phyloP scores from a whole-genome alignment of 2,329 filamentous ascomycete species.

The Epichloe baconii region DNA sequence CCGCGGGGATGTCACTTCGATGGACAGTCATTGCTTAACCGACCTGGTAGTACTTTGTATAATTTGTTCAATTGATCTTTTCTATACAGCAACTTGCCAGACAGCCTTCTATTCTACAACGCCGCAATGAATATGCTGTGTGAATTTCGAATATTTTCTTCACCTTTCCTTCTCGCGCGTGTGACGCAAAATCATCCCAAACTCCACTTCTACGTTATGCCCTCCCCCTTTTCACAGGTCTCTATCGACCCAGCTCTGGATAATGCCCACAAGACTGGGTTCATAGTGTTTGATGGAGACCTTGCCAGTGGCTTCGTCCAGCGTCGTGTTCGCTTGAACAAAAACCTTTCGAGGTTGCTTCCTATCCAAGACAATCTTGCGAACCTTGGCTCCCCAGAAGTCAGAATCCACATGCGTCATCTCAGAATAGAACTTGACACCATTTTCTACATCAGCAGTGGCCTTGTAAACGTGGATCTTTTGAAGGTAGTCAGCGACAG shows the following conservation, averaged over 20 bases:
- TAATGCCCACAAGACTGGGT: conserved; percentile 64
- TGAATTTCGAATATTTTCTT: background rate
- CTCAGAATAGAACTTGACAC: conserved; percentile 66
- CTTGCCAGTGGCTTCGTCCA: conserved; percentile 54
- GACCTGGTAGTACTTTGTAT: background rate
- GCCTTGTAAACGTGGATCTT: conserved; percentile 89
- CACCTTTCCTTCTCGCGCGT: no score
- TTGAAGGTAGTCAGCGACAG: conserved; percentile 77
- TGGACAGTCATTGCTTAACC: background rate
- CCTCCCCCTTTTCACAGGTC: conserved; percentile 22
- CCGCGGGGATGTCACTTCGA: no score
- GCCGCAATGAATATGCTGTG: background rate
- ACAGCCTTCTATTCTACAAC: conserved; percentile 1
- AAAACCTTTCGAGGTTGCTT: conserved; percentile 84
- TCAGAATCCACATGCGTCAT: conserved; percentile 72
- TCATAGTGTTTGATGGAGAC: conserved; percentile 80
- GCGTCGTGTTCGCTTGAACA: conserved; percentile 79
- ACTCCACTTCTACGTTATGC: background rate
- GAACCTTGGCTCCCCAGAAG: conserved; percentile 72
- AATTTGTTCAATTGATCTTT: conserved; percentile 8
- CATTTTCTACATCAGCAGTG: conserved; percentile 69
- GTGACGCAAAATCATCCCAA: background rate
- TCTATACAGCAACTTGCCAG: background rate
- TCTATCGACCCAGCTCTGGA: conserved; percentile 66
- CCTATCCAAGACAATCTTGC: conserved; percentile 61